phyloP scores from a whole-genome alignment of 2,329 filamentous ascomycete species.

The Arthroderma sp. region DNA sequence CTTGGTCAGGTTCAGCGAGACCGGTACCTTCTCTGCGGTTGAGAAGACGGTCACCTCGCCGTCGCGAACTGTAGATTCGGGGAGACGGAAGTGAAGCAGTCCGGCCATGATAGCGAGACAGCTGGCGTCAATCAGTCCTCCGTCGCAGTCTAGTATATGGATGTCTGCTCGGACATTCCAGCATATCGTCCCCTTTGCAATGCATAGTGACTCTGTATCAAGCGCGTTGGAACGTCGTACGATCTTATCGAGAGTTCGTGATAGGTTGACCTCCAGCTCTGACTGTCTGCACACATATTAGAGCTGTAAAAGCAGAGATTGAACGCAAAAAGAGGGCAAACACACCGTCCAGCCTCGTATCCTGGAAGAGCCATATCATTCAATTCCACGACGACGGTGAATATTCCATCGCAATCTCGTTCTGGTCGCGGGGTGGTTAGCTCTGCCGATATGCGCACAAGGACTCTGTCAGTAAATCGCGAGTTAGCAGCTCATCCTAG shows the following conservation, averaged over 20 bases:
- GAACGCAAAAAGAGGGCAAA: conserved; percentile 1
- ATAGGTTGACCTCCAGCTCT: conserved; percentile 73
- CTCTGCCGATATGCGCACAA: conserved; percentile 77
- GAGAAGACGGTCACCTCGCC: conserved; percentile 77
- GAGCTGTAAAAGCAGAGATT: too few species aligned
- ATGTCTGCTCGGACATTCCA: conserved; percentile 86
- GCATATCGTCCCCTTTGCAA: conserved; percentile 79
- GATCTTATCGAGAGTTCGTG: conserved; percentile 83
- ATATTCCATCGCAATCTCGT: conserved; percentile 88
- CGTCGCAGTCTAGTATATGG: conserved; percentile 83
- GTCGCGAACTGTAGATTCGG: conserved; percentile 76
- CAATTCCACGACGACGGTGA: conserved; percentile 82
- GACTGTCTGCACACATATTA: conserved; percentile 46
- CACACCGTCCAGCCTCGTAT: conserved; percentile 67
- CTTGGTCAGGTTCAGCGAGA: conserved; percentile 81
- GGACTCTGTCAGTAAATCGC: conserved; percentile 45
- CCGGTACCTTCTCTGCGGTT: conserved; percentile 73
- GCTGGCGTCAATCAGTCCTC: conserved; percentile 73
- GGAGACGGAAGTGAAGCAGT: conserved; percentile 79
- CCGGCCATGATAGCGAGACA: conserved; percentile 82
- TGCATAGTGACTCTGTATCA: conserved; percentile 90
- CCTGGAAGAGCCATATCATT: conserved; percentile 84
- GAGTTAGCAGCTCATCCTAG: neutral
- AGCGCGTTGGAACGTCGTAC: conserved; percentile 83
- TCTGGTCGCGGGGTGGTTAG: conserved; percentile 75